phyloP scores from a whole-genome alignment of 768 basidiomycete species.

The Galerina marginata region DNA sequence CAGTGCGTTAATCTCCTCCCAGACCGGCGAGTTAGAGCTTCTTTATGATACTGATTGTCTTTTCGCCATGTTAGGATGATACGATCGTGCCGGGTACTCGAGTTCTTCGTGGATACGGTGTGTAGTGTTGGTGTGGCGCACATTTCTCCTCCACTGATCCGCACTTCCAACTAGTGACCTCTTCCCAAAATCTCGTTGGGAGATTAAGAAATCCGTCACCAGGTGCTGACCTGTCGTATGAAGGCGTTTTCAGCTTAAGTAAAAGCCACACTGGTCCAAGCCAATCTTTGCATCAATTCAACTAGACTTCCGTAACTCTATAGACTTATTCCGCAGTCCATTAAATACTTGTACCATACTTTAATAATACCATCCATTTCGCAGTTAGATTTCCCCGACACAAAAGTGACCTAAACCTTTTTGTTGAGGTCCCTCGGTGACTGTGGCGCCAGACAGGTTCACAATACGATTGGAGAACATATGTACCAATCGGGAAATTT shows the following conservation, averaged over 20 bases:
- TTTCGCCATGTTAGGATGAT: constrained; percentile 3
- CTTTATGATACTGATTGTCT: background rate
- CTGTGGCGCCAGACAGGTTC: background rate
- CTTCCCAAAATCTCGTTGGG: constrained; percentile 58
- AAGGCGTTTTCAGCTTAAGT: constrained; percentile 58
- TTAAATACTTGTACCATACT: too few species aligned
- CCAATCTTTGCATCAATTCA: background rate
- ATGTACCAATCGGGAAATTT: constrained; percentile 11
- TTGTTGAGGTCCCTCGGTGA: background rate
- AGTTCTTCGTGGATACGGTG: constrained; percentile 57
- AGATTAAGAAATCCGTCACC: constrained; percentile 43
- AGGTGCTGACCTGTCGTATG: constrained; percentile 41
- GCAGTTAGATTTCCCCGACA: too few species aligned
- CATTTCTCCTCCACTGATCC: constrained; percentile 9
- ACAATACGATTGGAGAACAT: background rate
- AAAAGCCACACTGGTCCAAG: constrained; percentile 35
- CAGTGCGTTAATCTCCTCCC: constrained; percentile 6
- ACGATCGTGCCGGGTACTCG: background rate
- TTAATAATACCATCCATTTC: too few species aligned
- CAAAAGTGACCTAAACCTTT: background rate
- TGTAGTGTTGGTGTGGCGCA: constrained; percentile 9
- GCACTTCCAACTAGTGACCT: constrained; percentile 40
- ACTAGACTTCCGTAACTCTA: too few species aligned
- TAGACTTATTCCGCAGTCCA: too few species aligned
- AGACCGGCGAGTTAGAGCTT: too few species aligned